These are phyloP conservation scores for Pseudogymnoascus sp. DNA, from an alignment of 2,329 filamentous ascomycete species.

Conservation along the genomic window DNA sequence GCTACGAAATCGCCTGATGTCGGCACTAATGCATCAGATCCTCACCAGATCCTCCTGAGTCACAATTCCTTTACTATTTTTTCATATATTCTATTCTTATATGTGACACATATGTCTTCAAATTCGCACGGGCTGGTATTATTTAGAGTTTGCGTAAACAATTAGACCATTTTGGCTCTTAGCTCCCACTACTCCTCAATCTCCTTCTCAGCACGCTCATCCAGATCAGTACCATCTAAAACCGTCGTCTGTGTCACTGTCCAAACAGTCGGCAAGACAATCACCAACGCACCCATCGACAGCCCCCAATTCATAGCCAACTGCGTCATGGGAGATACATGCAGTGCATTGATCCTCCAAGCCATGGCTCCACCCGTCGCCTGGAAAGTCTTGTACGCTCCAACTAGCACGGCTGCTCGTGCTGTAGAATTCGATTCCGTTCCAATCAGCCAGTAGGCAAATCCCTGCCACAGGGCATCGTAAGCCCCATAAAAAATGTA, in stretches of 20 bases:
- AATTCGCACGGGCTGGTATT: neutral
- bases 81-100: too few species aligned
- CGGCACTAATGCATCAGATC: too few species aligned
- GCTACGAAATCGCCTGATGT: too few species aligned
- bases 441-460: slow-evolving; percentile 68
- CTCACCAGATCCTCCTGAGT: too few species aligned
- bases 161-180: neutral
- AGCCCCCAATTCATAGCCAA: slow-evolving; percentile 39
- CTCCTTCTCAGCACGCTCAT: neutral
- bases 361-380: slow-evolving; percentile 36
- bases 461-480: slow-evolving; percentile 85
- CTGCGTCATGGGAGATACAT: slow-evolving; percentile 31
- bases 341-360: slow-evolving; percentile 35
- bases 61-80: too few species aligned
- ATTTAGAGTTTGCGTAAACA: neutral
- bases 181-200: neutral
- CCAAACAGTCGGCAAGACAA: slow-evolving; percentile 35
- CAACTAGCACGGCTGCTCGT: slow-evolving; percentile 36
- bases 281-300: slow-evolving; percentile 34
- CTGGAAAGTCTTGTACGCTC: slow-evolving; percentile 39
- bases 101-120: too few species aligned
- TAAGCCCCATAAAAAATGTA: slow-evolving; percentile 88
- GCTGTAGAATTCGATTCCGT: slow-evolving; percentile 35
- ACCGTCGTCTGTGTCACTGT: slow-evolving; percentile 30
- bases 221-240: neutral